Evolutionary conservation across 78 protist genomes (phyloP).

Genomic region (Pigoraptor vietnamica): DNA sequence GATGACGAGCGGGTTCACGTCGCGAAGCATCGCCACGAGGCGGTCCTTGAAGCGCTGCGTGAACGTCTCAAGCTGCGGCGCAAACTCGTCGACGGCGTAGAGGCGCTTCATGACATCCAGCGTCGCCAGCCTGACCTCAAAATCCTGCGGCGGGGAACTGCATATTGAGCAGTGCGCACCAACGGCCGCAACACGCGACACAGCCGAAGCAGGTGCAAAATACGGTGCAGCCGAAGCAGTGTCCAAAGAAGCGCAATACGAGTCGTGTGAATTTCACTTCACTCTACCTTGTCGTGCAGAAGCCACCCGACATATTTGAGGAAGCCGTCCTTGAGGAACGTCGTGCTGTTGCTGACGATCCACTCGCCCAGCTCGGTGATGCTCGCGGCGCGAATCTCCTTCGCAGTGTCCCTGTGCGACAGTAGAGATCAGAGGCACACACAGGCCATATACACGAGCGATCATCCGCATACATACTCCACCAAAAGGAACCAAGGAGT

Average conservation of each 20-base stretch:
- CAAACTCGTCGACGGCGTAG: background rate
- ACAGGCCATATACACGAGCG: background rate
- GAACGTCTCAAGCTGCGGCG: background rate
- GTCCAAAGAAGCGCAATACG: background rate
- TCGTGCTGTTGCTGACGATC: background rate
- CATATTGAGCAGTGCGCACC: background rate
- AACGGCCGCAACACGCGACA: background rate
- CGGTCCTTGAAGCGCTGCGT: background rate
- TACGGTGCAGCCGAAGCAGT: background rate
- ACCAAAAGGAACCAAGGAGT: background rate
- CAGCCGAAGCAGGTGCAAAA: background rate
- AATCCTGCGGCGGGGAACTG: background rate
- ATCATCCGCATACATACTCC: too few relatives aligned
- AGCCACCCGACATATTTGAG: constrained; percentile 26
- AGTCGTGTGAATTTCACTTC: background rate
- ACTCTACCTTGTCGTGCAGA: constrained; percentile 8
- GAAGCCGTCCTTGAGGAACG: background rate
- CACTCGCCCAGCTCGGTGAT: constrained; percentile 14
- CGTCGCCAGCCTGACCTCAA: background rate
- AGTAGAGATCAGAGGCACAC: background rate
- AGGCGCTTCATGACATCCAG: background rate
- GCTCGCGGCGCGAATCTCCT: background rate
- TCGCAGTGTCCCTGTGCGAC: background rate
- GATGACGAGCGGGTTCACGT: background rate
- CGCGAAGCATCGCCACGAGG: background rate